A percentile compares a stretch with the other conserved stretches of the same genome.
Evolutionary conservation across 148 eudicot genomes (phyloP).

Genomic region (Rhododendron ovatum): DNA sequence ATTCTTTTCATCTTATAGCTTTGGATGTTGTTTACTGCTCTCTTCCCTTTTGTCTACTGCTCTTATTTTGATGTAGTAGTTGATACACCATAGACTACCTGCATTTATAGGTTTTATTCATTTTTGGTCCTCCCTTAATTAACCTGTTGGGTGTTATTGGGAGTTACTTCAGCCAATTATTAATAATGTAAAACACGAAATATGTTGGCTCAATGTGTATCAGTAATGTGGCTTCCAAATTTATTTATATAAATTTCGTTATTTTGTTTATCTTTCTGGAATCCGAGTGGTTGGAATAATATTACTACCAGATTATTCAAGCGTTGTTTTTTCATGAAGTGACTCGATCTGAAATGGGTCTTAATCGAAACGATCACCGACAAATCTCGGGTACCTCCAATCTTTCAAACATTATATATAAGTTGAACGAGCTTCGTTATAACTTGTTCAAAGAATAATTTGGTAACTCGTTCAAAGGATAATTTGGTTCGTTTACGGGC

Average conservation of each 20-base stretch:
- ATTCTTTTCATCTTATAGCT: slow-evolving; percentile 23
- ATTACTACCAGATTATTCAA: no score
- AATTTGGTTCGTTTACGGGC: no score
- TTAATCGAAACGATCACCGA: no score
- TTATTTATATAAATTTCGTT: slow-evolving; percentile 10
- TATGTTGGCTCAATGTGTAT: slow-evolving; percentile 19
- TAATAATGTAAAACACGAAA: slow-evolving; percentile 25
- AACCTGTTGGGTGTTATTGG: slow-evolving; percentile 16
- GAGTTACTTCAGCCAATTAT: slow-evolving; percentile 27
- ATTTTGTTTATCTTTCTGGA: not conserved
- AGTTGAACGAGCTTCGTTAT: no score
- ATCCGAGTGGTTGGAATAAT: no score
- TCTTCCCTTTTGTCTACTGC: slow-evolving; percentile 4
- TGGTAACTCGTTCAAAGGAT: no score
- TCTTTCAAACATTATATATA: no score
- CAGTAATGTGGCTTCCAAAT: slow-evolving; percentile 13
- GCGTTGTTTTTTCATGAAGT: no score
- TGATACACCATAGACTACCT: slow-evolving; percentile 20
- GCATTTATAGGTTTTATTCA: slow-evolving; percentile 27
- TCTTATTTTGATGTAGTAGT: slow-evolving; percentile 25
- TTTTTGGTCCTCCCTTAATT: slow-evolving; percentile 18
- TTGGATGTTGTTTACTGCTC: slow-evolving; percentile 6
- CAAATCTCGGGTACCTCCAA: no score
- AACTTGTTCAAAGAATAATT: no score
- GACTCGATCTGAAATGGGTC: no score